Percentiles rank a stretch among this genome's conserved stretches.
Conservation (phyloP, 305 asterid species). For the Fraxinus nigra region DNA sequence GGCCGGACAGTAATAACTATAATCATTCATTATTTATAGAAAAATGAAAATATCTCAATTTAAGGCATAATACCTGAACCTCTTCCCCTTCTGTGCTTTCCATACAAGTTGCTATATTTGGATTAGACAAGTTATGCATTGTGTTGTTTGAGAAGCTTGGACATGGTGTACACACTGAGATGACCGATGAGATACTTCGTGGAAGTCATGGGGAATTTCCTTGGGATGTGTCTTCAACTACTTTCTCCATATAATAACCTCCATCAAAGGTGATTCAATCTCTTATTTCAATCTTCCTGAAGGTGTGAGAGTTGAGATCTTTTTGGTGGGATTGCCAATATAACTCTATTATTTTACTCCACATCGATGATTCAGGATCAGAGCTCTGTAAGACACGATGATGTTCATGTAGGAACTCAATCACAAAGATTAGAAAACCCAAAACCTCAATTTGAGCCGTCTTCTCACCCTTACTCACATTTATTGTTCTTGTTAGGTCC, state of each 20-base stretch:
- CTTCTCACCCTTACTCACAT: too few relatives aligned
- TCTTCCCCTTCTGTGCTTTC: not conserved
- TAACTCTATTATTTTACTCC: constrained; percentile 15
- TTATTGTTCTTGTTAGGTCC: too few relatives aligned
- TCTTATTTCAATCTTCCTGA: constrained; percentile 9
- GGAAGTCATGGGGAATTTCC: constrained; percentile 20
- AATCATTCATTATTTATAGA: not conserved
- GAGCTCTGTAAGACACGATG: constrained; percentile 11
- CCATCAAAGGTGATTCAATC: constrained; percentile 5
- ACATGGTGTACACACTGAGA: constrained; percentile 29
- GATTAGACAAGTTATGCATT: not conserved
- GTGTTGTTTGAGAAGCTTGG: constrained; percentile 17
- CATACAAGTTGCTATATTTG: not conserved
- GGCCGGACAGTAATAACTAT: not conserved
- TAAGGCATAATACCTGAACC: not conserved
- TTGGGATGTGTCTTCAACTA: not conserved
- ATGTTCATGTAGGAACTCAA: constrained; percentile 28
- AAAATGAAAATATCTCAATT: not conserved
- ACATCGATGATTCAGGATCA: not conserved
- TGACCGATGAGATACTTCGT: not conserved
- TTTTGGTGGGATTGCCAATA: constrained; percentile 17
- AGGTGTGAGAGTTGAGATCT: constrained; percentile 16
- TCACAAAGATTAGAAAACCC: constrained; percentile 17
- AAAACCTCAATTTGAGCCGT: not conserved
- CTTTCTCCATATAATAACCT: constrained; percentile 5